Base-by-base conservation (phyloP, 257 asterid species). In the Nicotiana tabacum region DNA sequence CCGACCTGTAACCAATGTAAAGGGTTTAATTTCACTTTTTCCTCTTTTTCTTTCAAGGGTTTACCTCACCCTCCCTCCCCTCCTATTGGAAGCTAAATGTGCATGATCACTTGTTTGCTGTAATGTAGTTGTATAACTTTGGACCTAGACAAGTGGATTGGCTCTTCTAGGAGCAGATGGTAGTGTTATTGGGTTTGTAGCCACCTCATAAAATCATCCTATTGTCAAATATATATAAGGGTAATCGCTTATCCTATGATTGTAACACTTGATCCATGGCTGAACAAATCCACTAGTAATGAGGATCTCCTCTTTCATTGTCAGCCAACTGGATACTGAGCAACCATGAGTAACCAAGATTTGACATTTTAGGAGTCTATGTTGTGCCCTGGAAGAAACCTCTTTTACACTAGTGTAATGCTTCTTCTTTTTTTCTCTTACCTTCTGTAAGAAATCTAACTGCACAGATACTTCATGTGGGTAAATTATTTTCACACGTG, bases 271-370 rank as follows among this genome's bases (percentile, higher is more conserved):
- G 48, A 62, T 48, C 67, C 55, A 60, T 83, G 43, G 62, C 29
- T 53, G 56, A 48, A 81, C 81, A 79, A 87, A 82, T 87, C 83
- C 85, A 84, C 84, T 87, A 48, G 85, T 87, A 77, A 88, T 60
- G 61, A 43, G 81, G 81, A 64, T 65, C 83, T 84, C 74, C 60
- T 60, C 84, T 88, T 86, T 84, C 85, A 53, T 86, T 88, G 88
- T 86, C 92, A 90, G 91, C 84, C 84, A 66, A 85, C 27, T 62
- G 83, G 87, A 81, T 37, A 48, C 66, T 46, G 53, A 16, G 12
- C 61, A 12, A 64, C 16, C 51, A 16, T 9, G 61, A 66, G 39
- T 43, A 51, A 56, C 13, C 80, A 51, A 51, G 64, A 76, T 51
- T 76, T 76, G 80, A 76, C 2, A 29, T 76, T 43, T 27, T 48